Base-by-base conservation (phyloP, 192 early-diverging fungal genomes). In the Backusella macrospora region DNA sequence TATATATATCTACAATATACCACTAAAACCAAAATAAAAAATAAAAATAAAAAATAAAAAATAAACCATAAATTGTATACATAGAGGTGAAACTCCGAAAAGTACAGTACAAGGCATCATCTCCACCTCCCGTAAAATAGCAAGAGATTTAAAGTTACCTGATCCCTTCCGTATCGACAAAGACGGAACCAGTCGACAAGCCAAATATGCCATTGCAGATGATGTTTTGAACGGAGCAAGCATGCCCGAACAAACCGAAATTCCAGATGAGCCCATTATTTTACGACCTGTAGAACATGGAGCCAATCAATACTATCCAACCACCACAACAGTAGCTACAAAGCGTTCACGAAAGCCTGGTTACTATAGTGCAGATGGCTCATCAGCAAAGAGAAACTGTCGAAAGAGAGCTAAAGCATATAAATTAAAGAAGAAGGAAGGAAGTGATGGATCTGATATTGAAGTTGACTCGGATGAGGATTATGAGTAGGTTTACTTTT, bases 101-200 rank as follows among this genome's bases (percentile, higher is more conserved):
- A 74, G 82, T 62, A 84, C 84, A 23, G 76, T 86, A 21, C 84
- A 86, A 73, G 84, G 84, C 23, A 82, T 77, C 13, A 86, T 86
- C 48, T 84, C 82, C 29, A 86, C 82, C 6, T 73, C 81, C 4
- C 71, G 81, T 16, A 78, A 79, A 47, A 70, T 70, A 3, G 82
- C 84, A 1, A 68, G 74, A 43, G 65, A 76, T 52, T 43, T 80
- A 14, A 70, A 76, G 18, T 16, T 52, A 15, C 52, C 76, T n/a
- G 78, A 82, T 38, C 84, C 84, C 6, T 82, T 82, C 55, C 59
- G 59, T 62, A 84, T 86, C 26, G 75, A 80, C 18, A 83, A 82
- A 62, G 76, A 78, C 55, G 76, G 70, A 39, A 52, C 45, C 2
- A 74, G 73, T 16, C 70, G 76, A 34, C 65, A 69, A 42, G 76